Evolutionary conservation across 495 filamentous ascomycete genomes (phyloP).

Genomic region (Lophiotrema nucula): DNA sequence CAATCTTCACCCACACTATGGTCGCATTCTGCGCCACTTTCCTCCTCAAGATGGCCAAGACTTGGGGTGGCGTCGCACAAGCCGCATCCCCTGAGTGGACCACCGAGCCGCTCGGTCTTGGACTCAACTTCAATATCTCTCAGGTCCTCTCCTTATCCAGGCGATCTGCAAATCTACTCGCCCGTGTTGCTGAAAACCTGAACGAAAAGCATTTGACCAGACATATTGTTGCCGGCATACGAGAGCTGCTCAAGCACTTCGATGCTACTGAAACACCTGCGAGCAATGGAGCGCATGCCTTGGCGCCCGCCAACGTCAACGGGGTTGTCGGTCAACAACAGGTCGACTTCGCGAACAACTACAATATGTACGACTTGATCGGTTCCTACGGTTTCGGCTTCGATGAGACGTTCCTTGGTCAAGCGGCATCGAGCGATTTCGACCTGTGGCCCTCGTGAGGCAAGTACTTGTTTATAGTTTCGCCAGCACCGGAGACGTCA

Average conservation of each 20-base stretch:
- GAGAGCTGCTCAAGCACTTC: constrained; percentile 11
- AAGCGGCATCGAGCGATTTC: constrained; percentile 9
- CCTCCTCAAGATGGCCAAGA: constrained; percentile 50
- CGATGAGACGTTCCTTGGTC: constrained; percentile 9
- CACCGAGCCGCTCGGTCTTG: constrained; percentile 4
- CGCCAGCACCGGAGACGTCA: neutral
- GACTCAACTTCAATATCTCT: constrained; percentile 8
- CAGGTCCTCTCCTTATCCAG: constrained; percentile 5
- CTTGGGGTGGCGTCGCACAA: constrained; percentile 11
- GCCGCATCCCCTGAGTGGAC: constrained; percentile 9
- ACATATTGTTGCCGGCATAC: constrained; percentile 6
- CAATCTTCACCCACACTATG: constrained; percentile 56
- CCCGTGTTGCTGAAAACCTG: constrained; percentile 4
- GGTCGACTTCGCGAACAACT: neutral
- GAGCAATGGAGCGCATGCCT: neutral
- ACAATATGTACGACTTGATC: constrained; percentile 13
- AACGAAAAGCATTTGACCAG: constrained; percentile 15
- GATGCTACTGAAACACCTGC: constrained; percentile 2
- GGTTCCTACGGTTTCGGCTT: constrained; percentile 16
- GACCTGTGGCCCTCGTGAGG: constrained; percentile 4
- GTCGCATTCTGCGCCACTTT: constrained; percentile 59
- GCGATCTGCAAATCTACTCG: constrained; percentile 6
- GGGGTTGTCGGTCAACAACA: neutral
- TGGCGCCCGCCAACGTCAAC: neutral
- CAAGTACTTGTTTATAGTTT: neutral